Evolutionary conservation across 2,329 filamentous ascomycete genomes (phyloP).

Genomic region (Ramularia endophylla): DNA sequence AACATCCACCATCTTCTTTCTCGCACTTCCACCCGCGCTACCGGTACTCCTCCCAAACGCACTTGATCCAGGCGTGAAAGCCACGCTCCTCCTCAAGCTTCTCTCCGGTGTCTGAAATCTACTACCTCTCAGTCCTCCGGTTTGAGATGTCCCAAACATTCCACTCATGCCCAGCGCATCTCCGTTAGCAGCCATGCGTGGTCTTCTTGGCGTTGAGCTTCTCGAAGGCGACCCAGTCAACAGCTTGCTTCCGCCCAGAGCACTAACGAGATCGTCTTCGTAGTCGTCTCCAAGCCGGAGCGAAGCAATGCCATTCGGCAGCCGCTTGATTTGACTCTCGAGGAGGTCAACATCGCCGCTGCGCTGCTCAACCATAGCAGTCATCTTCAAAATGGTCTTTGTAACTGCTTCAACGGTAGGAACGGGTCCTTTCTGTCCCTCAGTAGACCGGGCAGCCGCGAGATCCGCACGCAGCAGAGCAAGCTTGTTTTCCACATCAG

Average conservation of each 20-base stretch:
- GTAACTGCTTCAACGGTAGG: conserved; percentile 91
- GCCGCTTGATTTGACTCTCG: conserved; percentile 75
- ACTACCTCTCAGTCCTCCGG: conserved; percentile 3
- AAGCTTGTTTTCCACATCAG: conserved; percentile 72
- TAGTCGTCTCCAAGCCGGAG: conserved; percentile 28
- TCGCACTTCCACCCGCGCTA: conserved; percentile 24
- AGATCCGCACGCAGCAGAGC: conserved; percentile 74
- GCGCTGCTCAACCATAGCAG: conserved; percentile 82
- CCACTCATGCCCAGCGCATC: conserved; percentile 31
- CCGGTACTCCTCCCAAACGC: conserved; percentile 22
- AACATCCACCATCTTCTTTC: conserved; percentile 36
- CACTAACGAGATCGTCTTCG: conserved; percentile 29
- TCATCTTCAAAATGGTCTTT: conserved; percentile 89
- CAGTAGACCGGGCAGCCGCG: conserved; percentile 46
- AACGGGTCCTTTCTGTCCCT: conserved; percentile 35
- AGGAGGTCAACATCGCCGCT: conserved; percentile 86
- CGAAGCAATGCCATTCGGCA: conserved; percentile 37
- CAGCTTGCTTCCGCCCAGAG: conserved; percentile 24
- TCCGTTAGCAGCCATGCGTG: conserved; percentile 25
- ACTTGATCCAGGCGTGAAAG: conserved; percentile 20
- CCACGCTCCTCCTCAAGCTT: conserved; percentile 24
- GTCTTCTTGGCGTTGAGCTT: conserved; percentile 31
- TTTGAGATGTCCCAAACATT: conserved; percentile 24
- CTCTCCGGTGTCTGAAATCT: conserved; percentile 26
- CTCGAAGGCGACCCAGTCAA: conserved; percentile 28